These are phyloP conservation scores for Colletotrichum lentis DNA, from an alignment of 2,329 filamentous ascomycete genomes.

Conservation along the genomic window DNA sequence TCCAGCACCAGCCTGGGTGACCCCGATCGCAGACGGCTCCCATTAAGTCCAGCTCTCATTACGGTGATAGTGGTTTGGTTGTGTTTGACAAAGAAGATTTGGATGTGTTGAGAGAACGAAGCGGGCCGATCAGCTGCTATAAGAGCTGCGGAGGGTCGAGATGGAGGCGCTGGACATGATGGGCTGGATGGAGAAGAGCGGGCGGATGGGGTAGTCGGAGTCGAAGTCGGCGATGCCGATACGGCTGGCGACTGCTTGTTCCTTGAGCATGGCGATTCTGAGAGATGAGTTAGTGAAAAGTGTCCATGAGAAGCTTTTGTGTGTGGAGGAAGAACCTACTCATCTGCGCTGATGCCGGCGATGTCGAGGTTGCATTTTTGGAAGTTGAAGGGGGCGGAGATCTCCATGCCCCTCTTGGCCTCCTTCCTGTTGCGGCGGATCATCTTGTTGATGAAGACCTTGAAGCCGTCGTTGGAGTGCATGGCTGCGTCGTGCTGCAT, in stretches of 20 bases:
- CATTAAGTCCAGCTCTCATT: slow-evolving; percentile 26
- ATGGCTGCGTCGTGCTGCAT: slow-evolving; percentile 35
- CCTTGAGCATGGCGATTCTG: slow-evolving; percentile 60
- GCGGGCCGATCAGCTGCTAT: slow-evolving; percentile 1
- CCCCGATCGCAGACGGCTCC: slow-evolving; percentile 6
- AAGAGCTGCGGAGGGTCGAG: slow-evolving; percentile 32
- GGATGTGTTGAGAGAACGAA: neutral
- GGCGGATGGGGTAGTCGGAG: slow-evolving; percentile 25
- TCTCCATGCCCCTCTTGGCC: slow-evolving; percentile 54
- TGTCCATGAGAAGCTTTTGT: neutral
- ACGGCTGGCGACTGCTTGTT: slow-evolving; percentile 60
- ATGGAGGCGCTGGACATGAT: slow-evolving; percentile 31
- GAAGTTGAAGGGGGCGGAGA: slow-evolving; percentile 67
- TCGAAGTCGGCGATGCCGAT: slow-evolving; percentile 54
- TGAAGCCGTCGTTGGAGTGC: slow-evolving; percentile 54
- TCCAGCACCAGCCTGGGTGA: slow-evolving; percentile 27
- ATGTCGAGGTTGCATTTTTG: slow-evolving; percentile 62
- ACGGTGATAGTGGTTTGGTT: neutral
- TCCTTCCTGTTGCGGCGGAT: slow-evolving; percentile 55
- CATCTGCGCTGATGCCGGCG: slow-evolving; percentile 65
- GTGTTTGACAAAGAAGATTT: slow-evolving; percentile 8
- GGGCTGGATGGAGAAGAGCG: slow-evolving; percentile 33
- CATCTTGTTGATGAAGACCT: slow-evolving; percentile 55
- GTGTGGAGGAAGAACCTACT: slow-evolving; percentile 55
- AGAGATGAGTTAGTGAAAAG: slow-evolving; percentile 20